A percentile compares a stretch with the other conserved stretches of the same genome.
Evolutionary conservation across 805 yeast genomes (phyloP).

Genomic region (Candida xiaguanensis): DNA sequence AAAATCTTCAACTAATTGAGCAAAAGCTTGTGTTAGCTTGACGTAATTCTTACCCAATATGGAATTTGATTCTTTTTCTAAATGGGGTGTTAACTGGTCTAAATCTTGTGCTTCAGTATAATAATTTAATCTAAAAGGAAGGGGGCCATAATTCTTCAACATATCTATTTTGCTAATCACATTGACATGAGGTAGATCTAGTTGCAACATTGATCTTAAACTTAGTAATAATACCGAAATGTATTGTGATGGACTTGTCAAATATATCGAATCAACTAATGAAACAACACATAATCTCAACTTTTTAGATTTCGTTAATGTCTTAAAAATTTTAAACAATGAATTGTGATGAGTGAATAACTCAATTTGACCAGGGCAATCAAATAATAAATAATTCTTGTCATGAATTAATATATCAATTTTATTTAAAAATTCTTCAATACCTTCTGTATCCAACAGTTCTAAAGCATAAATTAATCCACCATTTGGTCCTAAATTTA

Average conservation of each 20-base stretch:
- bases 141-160: conserved; percentile 67
- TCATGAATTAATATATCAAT: conserved; percentile 53
- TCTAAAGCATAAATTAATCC: conserved; percentile 89
- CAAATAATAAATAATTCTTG: conserved; percentile 74
- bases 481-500: conserved; percentile 82
- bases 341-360: conserved; percentile 87
- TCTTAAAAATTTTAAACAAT: conserved; percentile 61
- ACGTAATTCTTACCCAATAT: conserved; percentile 59
- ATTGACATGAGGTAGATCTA: conserved; percentile 89
- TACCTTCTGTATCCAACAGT: conserved; percentile 73
- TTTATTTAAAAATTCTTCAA: conserved; percentile 90
- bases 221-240: conserved; percentile 77
- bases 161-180: conserved; percentile 90
- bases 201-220: conserved; percentile 85
- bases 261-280: conserved; percentile 74
- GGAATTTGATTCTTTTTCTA: conserved; percentile 71
- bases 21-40: conserved; percentile 69
- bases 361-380: conserved; percentile 97
- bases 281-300: conserved; percentile 82
- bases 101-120: conserved; percentile 93
- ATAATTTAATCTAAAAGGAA: conserved; percentile 79
- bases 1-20: conserved; percentile 82
- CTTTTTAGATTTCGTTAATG: conserved; percentile 51
- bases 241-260: conserved; percentile 87
- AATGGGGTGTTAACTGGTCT: conserved; percentile 57